Conservation (phyloP, 176 grass and related monocot genomes). For the Ampelocalamus luodianensis region DNA sequence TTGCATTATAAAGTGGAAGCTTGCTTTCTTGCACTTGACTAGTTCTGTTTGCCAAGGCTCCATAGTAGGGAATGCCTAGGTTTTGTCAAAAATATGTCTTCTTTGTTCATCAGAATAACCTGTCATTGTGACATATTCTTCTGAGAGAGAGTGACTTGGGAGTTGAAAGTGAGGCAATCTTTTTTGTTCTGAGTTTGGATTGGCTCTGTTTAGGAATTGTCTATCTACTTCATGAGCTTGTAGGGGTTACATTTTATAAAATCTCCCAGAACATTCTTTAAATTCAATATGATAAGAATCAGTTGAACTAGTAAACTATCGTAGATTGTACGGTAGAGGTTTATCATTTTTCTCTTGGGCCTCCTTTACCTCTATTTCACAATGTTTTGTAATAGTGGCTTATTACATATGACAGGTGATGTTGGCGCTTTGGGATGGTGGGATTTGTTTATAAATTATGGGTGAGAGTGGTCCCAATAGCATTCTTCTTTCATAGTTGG, state of each 20-base stretch:
- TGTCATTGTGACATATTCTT: background rate
- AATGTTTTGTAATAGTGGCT: constrained; percentile 26
- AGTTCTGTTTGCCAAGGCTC: background rate
- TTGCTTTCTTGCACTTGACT: background rate
- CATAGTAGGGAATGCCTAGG: background rate
- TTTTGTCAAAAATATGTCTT: constrained; percentile 1
- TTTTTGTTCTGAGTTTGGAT: constrained; percentile 13
- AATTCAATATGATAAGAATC: background rate
- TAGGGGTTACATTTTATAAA: background rate
- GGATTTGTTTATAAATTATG: constrained; percentile 97
- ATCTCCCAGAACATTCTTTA: constrained; percentile 11
- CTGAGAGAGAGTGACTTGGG: background rate
- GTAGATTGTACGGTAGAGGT: background rate
- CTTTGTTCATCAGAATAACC: constrained; percentile 20
- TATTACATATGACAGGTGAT: constrained; percentile 69
- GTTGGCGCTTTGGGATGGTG: constrained; percentile 88
- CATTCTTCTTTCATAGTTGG: constrained; percentile 35
- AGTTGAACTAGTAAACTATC: background rate
- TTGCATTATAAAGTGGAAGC: background rate
- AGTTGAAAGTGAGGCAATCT: background rate
- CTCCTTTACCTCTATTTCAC: constrained; percentile 19
- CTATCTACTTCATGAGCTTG: background rate
- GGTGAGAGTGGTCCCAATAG: constrained; percentile 55
- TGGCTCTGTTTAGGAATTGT: background rate
- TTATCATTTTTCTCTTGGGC: background rate